Percentiles rank a stretch among this genome's conserved stretches.
Conservation (phyloP, 805 yeast species). For the Danielia reshetovae region DNA sequence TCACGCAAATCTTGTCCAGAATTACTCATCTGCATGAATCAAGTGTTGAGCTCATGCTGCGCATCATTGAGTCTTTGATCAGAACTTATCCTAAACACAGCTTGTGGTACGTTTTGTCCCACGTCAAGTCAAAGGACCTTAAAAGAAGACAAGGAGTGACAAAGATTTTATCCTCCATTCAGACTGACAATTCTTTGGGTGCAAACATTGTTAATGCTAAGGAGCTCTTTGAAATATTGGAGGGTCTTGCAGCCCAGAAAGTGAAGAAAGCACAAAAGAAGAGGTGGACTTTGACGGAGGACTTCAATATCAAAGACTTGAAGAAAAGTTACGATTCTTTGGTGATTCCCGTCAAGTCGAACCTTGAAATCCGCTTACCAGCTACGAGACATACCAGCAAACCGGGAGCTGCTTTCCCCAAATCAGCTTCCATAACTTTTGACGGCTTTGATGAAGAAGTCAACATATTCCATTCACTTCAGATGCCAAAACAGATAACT, state of each 20-base stretch:
- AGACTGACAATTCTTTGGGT: conserved; percentile 13
- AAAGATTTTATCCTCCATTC: conserved; percentile 18
- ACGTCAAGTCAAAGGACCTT: conserved; percentile 52
- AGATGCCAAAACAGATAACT: conserved; percentile 76
- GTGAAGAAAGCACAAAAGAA: conserved; percentile 32
- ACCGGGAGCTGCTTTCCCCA: conserved; percentile 43
- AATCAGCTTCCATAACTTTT: conserved; percentile 46
- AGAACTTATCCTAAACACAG: conserved; percentile 74
- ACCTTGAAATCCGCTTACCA: conserved; percentile 66
- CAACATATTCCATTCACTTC: conserved; percentile 73
- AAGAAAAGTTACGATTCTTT: conserved; percentile 36
- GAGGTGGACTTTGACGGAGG: conserved; percentile 36
- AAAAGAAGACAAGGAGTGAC: conserved; percentile 26
- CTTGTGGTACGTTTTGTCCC: conserved; percentile 79
- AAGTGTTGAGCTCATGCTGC: conserved; percentile 52
- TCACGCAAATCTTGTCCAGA: conserved; percentile 83
- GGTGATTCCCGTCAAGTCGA: conserved; percentile 71
- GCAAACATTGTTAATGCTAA: conserved; percentile 22
- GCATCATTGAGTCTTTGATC: conserved; percentile 56
- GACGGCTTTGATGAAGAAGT: conserved; percentile 64
- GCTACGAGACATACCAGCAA: conserved; percentile 37
- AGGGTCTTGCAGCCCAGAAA: conserved; percentile 38
- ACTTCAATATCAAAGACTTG: conserved; percentile 34
- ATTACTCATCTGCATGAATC: conserved; percentile 57
- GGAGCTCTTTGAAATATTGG: conserved; percentile 39